Conservation (phyloP, 495 filamentous ascomycete genomes). For the Xeromyces bisporus region DNA sequence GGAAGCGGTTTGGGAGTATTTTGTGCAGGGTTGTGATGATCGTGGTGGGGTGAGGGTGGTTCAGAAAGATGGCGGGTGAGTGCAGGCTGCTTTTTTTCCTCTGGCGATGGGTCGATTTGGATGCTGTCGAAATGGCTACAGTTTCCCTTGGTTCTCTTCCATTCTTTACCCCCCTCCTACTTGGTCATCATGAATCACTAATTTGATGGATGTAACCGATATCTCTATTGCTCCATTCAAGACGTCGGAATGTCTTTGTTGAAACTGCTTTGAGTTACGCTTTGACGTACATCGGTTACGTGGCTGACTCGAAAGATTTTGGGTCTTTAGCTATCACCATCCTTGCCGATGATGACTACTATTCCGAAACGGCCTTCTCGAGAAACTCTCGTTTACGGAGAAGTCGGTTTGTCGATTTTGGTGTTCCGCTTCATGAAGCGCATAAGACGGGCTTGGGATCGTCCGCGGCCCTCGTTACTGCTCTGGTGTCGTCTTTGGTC, state of each 20-base stretch:
- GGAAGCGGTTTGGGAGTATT: slow-evolving; percentile 74
- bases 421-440: slow-evolving; percentile 54
- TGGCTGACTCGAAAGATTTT: slow-evolving; percentile 37
- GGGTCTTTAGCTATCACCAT: slow-evolving; percentile 63
- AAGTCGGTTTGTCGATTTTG: slow-evolving; percentile 57
- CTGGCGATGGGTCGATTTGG: too few species aligned
- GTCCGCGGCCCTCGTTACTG: slow-evolving; percentile 86
- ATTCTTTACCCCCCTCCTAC: too few species aligned
- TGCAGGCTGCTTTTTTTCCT: too few species aligned
- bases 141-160: slow-evolving; percentile 1
- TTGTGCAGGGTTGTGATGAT: slow-evolving; percentile 46
- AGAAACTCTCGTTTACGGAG: slow-evolving; percentile 10
- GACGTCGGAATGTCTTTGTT: slow-evolving; percentile 60
- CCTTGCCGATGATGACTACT: slow-evolving; percentile 90
- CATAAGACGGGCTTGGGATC: slow-evolving; percentile 96
- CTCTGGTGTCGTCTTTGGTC: slow-evolving; percentile 60
- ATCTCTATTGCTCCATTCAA: slow-evolving; percentile 3
- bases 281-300: slow-evolving; percentile 58
- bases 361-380: slow-evolving; percentile 49
- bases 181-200: too few species aligned
- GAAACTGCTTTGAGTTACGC: slow-evolving; percentile 79
- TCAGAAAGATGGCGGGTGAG: slow-evolving; percentile 61
- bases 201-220: too few species aligned
- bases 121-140: too few species aligned
- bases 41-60: slow-evolving; percentile 61